phyloP scores from a whole-genome alignment of 345 rosid species.

The Eucalyptus victrix region DNA sequence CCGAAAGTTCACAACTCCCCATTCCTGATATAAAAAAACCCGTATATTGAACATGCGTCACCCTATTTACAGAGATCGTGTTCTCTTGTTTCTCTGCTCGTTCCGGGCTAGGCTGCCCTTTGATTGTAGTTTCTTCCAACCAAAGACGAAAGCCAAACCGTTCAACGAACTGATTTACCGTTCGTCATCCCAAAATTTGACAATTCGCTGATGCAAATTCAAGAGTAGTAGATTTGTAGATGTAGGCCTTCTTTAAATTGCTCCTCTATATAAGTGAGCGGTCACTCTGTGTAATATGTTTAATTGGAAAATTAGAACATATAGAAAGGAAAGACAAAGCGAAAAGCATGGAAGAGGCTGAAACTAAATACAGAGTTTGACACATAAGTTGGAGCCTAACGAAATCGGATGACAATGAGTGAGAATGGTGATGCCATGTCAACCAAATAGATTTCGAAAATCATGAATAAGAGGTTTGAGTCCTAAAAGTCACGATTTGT shows the following conservation, averaged over 20 bases:
- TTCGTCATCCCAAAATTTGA: too few relatives aligned
- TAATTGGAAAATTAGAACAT: not conserved
- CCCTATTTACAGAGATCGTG: not conserved
- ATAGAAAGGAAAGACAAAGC: not conserved
- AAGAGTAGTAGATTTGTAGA: not conserved
- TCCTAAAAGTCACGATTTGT: fast-evolving
- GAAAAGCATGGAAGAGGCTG: not conserved
- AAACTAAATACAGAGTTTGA: not conserved
- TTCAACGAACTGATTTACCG: too few relatives aligned
- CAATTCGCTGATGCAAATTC: too few relatives aligned
- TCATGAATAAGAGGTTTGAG: not conserved
- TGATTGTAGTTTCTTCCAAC: not conserved
- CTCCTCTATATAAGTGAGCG: not conserved
- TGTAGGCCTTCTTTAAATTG: not conserved
- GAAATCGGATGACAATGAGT: not conserved
- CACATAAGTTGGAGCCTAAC: not conserved
- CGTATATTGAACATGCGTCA: not conserved
- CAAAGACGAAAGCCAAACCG: not conserved
- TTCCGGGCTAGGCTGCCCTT: not conserved
- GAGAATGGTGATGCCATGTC: not conserved
- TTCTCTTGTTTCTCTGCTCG: not conserved
- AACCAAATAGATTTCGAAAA: not conserved
- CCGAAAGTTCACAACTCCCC: not conserved
- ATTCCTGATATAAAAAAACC: not conserved
- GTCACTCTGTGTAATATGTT: not conserved